A percentile compares a stretch with the other conserved stretches of the same genome.
These are phyloP conservation scores for Clausena lansium DNA, from an alignment of 345 rosid species.

Conservation along the genomic window DNA sequence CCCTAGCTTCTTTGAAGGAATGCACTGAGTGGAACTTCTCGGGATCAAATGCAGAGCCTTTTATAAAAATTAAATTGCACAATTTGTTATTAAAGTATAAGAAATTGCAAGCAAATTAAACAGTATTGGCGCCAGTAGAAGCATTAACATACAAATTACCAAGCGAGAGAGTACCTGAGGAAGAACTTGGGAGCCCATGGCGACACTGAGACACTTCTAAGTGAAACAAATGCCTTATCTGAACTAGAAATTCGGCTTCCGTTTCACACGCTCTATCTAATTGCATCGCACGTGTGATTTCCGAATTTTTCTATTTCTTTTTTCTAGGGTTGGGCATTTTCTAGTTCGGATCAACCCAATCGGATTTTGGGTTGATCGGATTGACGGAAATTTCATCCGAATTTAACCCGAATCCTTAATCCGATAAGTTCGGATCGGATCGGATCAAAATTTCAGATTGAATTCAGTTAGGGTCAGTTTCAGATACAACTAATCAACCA, in stretches of 20 bases:
- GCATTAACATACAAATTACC: too few relatives aligned
- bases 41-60: slow-evolving; percentile 63
- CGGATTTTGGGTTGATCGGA: too few relatives aligned
- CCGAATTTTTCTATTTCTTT: too few relatives aligned
- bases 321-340: too few relatives aligned
- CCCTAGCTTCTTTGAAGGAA: slow-evolving; percentile 38
- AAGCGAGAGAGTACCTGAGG: slow-evolving; percentile 48
- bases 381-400: too few relatives aligned
- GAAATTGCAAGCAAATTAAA: not conserved
- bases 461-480: too few relatives aligned
- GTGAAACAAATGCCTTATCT: slow-evolving; percentile 33
- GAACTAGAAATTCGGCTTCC: not conserved
- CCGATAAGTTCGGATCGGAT: too few relatives aligned
- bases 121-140: not conserved
- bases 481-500: too few relatives aligned
- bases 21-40: slow-evolving; percentile 29
- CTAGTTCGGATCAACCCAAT: too few relatives aligned
- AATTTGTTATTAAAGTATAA: not conserved
- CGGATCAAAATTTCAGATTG: too few relatives aligned
- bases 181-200: slow-evolving; percentile 59
- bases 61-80: not conserved
- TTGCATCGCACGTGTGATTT: not conserved
- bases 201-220: slow-evolving; percentile 1
- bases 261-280: slow-evolving; percentile 4
- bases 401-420: too few relatives aligned